These are phyloP conservation scores for Didymella glomerata DNA, from an alignment of 2,329 filamentous ascomycete genomes.

Conservation along the genomic window DNA sequence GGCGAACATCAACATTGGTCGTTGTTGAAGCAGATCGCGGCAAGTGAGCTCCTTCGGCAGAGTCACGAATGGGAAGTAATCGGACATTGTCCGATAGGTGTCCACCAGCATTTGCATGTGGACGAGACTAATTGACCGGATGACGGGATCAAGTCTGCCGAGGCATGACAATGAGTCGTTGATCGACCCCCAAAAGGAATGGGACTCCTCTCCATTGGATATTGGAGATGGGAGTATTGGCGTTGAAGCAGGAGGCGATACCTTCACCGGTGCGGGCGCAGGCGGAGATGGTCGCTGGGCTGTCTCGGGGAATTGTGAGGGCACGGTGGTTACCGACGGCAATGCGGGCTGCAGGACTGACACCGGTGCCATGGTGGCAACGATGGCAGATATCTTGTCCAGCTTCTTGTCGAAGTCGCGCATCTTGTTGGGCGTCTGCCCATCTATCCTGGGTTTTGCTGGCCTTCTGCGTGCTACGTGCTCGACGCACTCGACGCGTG, in stretches of 20 bases:
- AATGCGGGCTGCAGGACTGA: conserved; percentile 31
- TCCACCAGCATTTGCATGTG: conserved; percentile 49
- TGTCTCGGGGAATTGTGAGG: conserved; percentile 33
- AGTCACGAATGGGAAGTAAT: conserved; percentile 48
- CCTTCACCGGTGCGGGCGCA: conserved; percentile 24
- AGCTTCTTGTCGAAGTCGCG: conserved; percentile 48
- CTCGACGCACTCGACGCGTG: conserved; percentile 48
- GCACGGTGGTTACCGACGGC: conserved; percentile 35
- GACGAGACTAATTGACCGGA: conserved; percentile 45
- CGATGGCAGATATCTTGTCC: conserved; percentile 46
- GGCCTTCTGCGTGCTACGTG: conserved; percentile 49
- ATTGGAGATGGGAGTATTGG: conserved; percentile 37
- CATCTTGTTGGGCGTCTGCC: conserved; percentile 36
- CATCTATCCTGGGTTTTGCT: conserved; percentile 43
- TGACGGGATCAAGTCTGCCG: conserved; percentile 44
- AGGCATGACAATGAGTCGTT: conserved; percentile 43
- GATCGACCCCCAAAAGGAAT: conserved; percentile 47
- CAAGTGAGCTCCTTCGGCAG: conserved; percentile 41
- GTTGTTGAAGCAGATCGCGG: conserved; percentile 41
- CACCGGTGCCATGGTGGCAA: conserved; percentile 39
- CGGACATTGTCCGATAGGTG: conserved; percentile 43
- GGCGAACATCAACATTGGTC: conserved; percentile 47
- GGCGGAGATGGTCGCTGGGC: conserved; percentile 31
- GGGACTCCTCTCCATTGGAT: conserved; percentile 37
- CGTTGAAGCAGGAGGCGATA: conserved; percentile 26